Conservation (phyloP, 495 filamentous ascomycete species). For the Lasiosphaeria hispida region DNA sequence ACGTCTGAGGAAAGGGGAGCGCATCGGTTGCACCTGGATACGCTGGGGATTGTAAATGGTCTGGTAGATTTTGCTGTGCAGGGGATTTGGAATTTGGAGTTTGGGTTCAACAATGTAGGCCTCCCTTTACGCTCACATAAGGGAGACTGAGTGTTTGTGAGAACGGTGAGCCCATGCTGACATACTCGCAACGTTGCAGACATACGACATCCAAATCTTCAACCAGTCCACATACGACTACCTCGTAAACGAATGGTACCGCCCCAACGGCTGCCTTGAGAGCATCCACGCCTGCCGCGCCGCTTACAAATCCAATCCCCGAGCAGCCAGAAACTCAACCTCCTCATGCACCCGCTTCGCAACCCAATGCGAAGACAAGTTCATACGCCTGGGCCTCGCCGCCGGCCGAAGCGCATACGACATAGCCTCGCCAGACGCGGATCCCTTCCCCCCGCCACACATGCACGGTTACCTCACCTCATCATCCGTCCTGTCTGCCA, state of each 20-base stretch:
- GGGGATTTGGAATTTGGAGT: slow-evolving; percentile 57
- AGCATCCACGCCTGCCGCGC: slow-evolving; percentile 47
- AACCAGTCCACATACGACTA: slow-evolving; percentile 37
- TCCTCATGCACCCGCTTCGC: not conserved
- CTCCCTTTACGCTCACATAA: not conserved
- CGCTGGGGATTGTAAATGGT: slow-evolving; percentile 65
- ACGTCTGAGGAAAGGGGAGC: slow-evolving; percentile 43
- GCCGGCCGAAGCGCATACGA: no score
- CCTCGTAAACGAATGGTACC: slow-evolving; percentile 28
- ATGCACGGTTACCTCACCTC: slow-evolving; percentile 60
- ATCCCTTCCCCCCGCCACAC: slow-evolving; percentile 62
- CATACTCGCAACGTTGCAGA: slow-evolving; percentile 35
- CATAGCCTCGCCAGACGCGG: slow-evolving; percentile 46
- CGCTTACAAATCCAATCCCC: not conserved
- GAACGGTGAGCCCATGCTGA: no score
- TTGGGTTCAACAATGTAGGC: slow-evolving; percentile 57
- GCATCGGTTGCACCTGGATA: slow-evolving; percentile 51
- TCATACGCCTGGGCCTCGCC: not conserved
- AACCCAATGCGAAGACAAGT: not conserved
- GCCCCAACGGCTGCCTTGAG: slow-evolving; percentile 43
- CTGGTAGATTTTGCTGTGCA: slow-evolving; percentile 68
- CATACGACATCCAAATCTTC: slow-evolving; percentile 65
- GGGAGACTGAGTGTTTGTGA: no score
- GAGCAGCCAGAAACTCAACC: no score
- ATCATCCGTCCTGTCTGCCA: slow-evolving; percentile 53